Base-by-base conservation (phyloP, 2,329 filamentous ascomycete species). In the Huntiella decipiens region DNA sequence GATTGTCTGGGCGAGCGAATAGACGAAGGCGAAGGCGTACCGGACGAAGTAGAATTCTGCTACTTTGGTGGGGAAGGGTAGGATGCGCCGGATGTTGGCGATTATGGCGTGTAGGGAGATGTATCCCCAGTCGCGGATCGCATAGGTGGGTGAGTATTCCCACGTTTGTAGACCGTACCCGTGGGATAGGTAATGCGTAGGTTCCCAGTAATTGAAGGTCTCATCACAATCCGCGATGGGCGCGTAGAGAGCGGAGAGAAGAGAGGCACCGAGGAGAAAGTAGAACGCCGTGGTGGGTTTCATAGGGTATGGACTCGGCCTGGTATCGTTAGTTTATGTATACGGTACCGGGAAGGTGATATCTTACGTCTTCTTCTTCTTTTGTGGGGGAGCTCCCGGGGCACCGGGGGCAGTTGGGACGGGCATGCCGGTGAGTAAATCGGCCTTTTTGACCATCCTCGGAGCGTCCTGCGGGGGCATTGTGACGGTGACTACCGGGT, bases 141-240 rank as follows among this genome's bases (percentile, higher is more conserved):
- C 83, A 62, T 82, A 96, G 48, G 88, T 79, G 4, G 91, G 91
- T 1, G 88, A 93, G 63, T 96, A 98, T 62, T 98, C 91, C 91
- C 91, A 98, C 1, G 91, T 98, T 65, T 98, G 87, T 43, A 95
- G 69, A 35, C 88, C 91, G 57, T 93, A 88, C 55, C 84, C 83
- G 66, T 95, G 86, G 49, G 77, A 81, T 22, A 98, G 72, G 61
- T 95, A 98, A 62, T 98, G 91, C 0, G 87, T 77, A 0, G 91
- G 88, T 56, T 98, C 91, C 86, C 88, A 98, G 67, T 94, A 98
- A 61, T 98, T 98, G 71, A 93, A 98, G 8, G 88, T 88, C 66
- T 98, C 91, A 56, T 98, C 91, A 59, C 91, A 98, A 62, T 98
- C 91, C 60, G 95, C 87, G 53, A 98, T 94, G 0, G 91, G 91